Evolutionary conservation across 2,329 filamentous ascomycete species (phyloP).

Genomic region (Chaetomium sp.): DNA sequence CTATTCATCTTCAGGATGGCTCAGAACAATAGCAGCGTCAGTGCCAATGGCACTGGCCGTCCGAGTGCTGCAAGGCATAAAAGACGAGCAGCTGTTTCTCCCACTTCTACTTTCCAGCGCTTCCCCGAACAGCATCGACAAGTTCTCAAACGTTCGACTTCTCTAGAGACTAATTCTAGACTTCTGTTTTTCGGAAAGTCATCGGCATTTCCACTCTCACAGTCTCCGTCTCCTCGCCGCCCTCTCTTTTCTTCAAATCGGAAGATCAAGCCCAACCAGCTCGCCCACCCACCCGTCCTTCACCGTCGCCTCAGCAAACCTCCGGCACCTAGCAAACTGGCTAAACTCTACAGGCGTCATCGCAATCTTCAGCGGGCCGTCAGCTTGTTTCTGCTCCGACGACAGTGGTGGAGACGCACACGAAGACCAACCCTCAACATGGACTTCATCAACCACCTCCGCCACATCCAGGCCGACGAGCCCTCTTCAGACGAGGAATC

Average conservation of each 20-base stretch:
- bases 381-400: conserved; percentile 18
- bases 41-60: conserved; percentile 19
- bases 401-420: conserved; percentile 22
- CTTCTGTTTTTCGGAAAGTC: background rate
- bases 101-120: conserved; percentile 7
- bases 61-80: background rate
- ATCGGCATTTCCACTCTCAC: background rate
- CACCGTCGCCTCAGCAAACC: conserved; percentile 14
- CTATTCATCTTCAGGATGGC: conserved; percentile 20
- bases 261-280: conserved; percentile 2
- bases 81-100: background rate
- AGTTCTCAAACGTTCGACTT: conserved; percentile 12
- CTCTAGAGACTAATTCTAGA: background rate
- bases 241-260: background rate
- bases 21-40: conserved; percentile 22
- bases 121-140: conserved; percentile 13
- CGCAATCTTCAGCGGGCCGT: conserved; percentile 23
- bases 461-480: conserved; percentile 23
- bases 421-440: conserved; percentile 17
- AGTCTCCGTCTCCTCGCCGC: too few relatives aligned
- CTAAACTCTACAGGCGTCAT: conserved; percentile 18
- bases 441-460: conserved; percentile 21
- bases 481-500: conserved; percentile 24
- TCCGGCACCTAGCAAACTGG: background rate
- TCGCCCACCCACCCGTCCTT: conserved; percentile 9